These are phyloP conservation scores for Venturia asperata DNA, from an alignment of 2,329 filamentous ascomycete genomes.

Conservation along the genomic window DNA sequence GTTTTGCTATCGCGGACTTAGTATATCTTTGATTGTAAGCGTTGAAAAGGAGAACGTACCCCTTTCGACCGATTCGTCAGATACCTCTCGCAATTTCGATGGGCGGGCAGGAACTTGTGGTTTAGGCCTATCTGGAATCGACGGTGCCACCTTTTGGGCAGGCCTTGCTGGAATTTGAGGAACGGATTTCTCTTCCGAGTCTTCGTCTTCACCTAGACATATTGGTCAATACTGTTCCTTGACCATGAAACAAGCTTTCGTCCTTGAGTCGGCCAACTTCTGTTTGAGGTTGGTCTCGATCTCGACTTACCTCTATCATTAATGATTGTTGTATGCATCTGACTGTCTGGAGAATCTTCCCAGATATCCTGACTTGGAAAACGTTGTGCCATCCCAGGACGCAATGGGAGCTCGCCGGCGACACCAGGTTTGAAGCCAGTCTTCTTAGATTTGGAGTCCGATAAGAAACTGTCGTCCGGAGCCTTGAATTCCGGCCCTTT, in stretches of 20 bases:
- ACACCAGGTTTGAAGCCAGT: constrained; percentile 50
- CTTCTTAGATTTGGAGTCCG: constrained; percentile 52
- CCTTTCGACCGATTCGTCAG: constrained; percentile 29
- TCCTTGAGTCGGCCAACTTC: neutral
- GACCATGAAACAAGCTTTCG: neutral
- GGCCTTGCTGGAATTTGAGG: constrained; percentile 30
- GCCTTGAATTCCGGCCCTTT: constrained; percentile 24
- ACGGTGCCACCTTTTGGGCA: constrained; percentile 41
- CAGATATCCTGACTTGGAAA: constrained; percentile 92
- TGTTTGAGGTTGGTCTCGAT: no score
- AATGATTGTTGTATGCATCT: constrained; percentile 71
- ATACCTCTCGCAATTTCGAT: constrained; percentile 41
- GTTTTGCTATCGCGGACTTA: constrained; percentile 62
- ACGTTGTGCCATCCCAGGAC: constrained; percentile 56
- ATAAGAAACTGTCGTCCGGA: constrained; percentile 38
- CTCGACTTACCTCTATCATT: neutral
- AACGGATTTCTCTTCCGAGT: constrained; percentile 13
- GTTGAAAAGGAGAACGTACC: constrained; percentile 27
- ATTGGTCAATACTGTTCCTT: neutral
- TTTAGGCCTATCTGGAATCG: constrained; percentile 52
- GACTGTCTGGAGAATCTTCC: constrained; percentile 86
- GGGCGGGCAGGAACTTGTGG: constrained; percentile 56
- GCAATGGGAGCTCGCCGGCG: constrained; percentile 34
- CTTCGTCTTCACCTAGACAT: neutral
- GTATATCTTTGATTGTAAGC: constrained; percentile 34